These are phyloP conservation scores for Hypoxylon crocopeplum DNA, from an alignment of 495 filamentous ascomycete genomes.

Conservation along the genomic window DNA sequence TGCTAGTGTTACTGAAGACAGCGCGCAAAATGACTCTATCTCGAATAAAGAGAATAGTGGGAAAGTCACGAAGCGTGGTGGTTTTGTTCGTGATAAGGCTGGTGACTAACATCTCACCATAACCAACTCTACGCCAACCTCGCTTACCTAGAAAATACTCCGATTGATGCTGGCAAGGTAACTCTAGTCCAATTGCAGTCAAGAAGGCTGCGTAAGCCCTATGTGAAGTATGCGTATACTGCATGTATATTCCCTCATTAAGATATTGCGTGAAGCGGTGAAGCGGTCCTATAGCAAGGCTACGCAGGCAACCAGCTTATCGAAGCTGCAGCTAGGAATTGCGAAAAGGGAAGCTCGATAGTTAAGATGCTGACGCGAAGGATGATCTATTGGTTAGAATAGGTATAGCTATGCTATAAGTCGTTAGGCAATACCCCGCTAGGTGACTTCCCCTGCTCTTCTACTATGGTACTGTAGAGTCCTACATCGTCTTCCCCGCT, in stretches of 20 bases:
- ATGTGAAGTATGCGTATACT: conserved; percentile 10
- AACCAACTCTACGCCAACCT: too few relatives aligned
- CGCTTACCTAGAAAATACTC: conserved; percentile 10
- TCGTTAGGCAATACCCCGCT: conserved; percentile 19
- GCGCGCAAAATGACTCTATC: conserved; percentile 18
- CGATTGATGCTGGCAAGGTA: conserved; percentile 3
- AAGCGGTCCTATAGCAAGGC: neutral
- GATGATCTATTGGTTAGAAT: conserved; percentile 17
- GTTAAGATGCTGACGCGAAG: neutral
- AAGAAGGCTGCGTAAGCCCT: conserved; percentile 37
- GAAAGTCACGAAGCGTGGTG: conserved; percentile 9
- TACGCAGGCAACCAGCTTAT: conserved; percentile 9
- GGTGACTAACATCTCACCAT: conserved; percentile 10
- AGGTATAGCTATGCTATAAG: neutral
- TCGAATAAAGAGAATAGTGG: neutral
- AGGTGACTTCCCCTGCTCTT: neutral
- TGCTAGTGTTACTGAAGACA: neutral
- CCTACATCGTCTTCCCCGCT: conserved; percentile 21
- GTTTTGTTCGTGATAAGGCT: conserved; percentile 19
- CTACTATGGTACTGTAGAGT: too few relatives aligned
- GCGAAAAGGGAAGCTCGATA: conserved; percentile 33
- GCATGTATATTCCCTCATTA: conserved; percentile 9
- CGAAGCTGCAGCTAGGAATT: conserved; percentile 5
- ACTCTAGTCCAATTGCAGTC: conserved; percentile 3
- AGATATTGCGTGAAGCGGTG: conserved; percentile 20